Percentiles rank a stretch among this genome's conserved stretches.
Evolutionary conservation across 2,329 filamentous ascomycete species (phyloP).

Genomic region (Tolypocladium nubicola): DNA sequence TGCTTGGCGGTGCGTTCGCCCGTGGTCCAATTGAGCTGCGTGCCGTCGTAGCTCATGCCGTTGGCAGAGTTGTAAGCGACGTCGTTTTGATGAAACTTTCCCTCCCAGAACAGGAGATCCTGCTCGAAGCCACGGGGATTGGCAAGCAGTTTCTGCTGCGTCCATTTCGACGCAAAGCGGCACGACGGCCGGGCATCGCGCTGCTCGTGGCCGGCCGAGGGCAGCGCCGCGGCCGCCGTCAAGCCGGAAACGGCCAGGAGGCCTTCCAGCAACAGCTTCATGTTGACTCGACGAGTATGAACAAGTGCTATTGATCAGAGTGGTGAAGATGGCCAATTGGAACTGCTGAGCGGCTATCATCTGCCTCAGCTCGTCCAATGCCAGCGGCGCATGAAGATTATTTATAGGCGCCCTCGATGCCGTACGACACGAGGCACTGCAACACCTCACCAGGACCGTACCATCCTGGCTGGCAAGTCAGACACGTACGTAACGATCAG

Average conservation of each 20-base stretch:
- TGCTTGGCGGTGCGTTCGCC: constrained; percentile 23
- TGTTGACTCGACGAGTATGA: background rate
- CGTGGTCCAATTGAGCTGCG: constrained; percentile 25
- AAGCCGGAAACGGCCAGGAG: background rate
- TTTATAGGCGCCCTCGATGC: background rate
- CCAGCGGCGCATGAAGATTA: background rate
- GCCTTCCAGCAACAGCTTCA: background rate
- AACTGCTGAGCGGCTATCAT: background rate
- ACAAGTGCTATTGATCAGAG: background rate
- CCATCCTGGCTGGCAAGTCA: background rate
- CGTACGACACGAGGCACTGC: background rate
- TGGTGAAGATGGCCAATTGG: background rate
- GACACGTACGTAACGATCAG: background rate
- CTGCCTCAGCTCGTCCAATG: too few species aligned
- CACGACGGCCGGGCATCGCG: constrained; percentile 12
- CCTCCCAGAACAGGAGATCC: constrained; percentile 31
- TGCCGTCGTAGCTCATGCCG: constrained; percentile 30
- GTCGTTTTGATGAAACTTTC: constrained; percentile 30
- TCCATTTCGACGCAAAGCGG: constrained; percentile 18
- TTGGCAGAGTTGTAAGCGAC: constrained; percentile 28
- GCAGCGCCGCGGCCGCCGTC: background rate
- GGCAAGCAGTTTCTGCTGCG: constrained; percentile 16
- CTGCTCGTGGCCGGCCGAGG: background rate
- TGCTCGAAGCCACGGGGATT: constrained; percentile 20
- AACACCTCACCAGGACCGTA: background rate